Evolutionary conservation across 306 rosid species (phyloP).

Genomic region (Bauhinia variegata): DNA sequence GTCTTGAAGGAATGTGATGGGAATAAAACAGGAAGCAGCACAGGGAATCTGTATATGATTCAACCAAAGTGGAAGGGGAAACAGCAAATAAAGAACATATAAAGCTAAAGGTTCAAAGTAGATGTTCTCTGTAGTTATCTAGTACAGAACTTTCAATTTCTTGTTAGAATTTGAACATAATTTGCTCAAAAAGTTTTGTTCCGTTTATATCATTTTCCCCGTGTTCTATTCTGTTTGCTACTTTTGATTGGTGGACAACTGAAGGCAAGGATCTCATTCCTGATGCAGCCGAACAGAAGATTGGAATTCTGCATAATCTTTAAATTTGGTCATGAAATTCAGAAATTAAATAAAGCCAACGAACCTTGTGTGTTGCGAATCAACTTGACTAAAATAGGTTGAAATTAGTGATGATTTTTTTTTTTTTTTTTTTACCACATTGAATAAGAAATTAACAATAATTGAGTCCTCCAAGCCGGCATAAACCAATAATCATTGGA

Average conservation of each 20-base stretch:
- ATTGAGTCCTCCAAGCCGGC: conserved; percentile 43
- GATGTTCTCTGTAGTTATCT: conserved; percentile 39
- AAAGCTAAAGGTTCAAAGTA: conserved; percentile 27
- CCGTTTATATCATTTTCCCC: not conserved
- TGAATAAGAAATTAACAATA: conserved; percentile 32
- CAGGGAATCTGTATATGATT: conserved; percentile 36
- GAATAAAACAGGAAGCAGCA: conserved; percentile 15
- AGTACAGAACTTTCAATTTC: conserved; percentile 43
- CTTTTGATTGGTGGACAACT: conserved; percentile 11
- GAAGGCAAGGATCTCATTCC: conserved; percentile 23
- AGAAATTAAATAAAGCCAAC: conserved; percentile 1
- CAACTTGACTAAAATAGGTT: conserved; percentile 26
- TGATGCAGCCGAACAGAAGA: conserved; percentile 27
- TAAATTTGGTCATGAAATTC: conserved; percentile 27
- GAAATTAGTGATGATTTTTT: conserved; percentile 22
- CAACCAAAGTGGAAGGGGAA: conserved; percentile 37
- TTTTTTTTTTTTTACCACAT: too few relatives aligned
- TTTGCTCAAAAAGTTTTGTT: conserved; percentile 36
- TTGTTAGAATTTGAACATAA: conserved; percentile 38
- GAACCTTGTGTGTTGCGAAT: conserved; percentile 24
- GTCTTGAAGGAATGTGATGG: conserved; percentile 39
- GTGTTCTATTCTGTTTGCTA: conserved; percentile 27
- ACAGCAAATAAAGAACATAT: conserved; percentile 27
- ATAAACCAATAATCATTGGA: conserved; percentile 37
- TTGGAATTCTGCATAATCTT: conserved; percentile 11